phyloP scores from a whole-genome alignment of 1,139 yeast species.

The Protomyces gravidus region DNA sequence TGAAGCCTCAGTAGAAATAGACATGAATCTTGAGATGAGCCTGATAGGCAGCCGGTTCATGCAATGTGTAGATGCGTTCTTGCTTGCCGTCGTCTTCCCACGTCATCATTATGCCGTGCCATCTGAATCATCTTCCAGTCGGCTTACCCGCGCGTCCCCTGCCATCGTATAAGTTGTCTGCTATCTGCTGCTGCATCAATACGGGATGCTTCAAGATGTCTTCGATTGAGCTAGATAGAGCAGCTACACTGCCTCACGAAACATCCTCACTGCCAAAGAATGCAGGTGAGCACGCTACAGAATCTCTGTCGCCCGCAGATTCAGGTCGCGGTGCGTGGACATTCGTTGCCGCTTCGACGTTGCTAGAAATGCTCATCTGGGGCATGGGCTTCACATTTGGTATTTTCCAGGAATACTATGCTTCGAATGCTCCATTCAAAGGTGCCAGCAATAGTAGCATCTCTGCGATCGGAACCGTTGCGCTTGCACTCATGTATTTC shows the following conservation, averaged over 20 bases:
- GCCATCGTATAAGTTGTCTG: too few relatives aligned
- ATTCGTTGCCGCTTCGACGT: constrained; percentile 8
- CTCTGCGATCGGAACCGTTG: constrained; percentile 19
- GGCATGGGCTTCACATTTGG: constrained; percentile 21
- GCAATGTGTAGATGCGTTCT: background rate
- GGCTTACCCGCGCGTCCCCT: background rate
- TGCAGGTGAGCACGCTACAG: background rate
- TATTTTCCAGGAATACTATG: constrained; percentile 16
- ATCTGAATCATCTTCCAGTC: background rate
- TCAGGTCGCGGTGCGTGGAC: background rate
- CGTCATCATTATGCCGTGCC: background rate
- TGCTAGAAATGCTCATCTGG: constrained; percentile 26
- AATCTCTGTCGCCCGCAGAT: background rate
- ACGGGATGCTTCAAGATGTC: too few relatives aligned
- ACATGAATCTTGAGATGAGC: background rate
- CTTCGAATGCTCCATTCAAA: constrained; percentile 4
- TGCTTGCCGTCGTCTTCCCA: background rate
- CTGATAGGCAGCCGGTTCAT: background rate
- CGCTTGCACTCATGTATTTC: constrained; percentile 12
- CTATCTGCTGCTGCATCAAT: too few relatives aligned
- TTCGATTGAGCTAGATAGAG: background rate
- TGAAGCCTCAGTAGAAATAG: background rate
- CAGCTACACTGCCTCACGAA: background rate
- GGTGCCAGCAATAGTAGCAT: constrained; percentile 5
- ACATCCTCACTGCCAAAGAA: background rate